phyloP scores from a whole-genome alignment of 1,284 basidiomycete species.

The Pisolithus thermaeus region DNA sequence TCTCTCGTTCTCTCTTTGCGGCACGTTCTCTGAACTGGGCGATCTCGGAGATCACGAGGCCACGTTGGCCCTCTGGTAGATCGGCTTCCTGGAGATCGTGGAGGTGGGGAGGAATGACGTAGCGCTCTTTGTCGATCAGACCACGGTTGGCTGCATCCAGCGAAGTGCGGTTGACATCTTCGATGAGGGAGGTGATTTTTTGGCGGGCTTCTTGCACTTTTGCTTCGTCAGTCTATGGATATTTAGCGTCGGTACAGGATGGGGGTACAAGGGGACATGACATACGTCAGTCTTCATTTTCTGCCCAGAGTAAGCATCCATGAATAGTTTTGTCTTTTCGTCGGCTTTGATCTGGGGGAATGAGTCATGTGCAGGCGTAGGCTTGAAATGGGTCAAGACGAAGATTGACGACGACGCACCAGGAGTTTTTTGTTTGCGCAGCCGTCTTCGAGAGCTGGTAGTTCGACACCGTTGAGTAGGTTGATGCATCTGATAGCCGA shows the following conservation, averaged over 20 bases:
- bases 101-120: constrained; percentile 83
- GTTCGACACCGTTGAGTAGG: constrained; percentile 80
- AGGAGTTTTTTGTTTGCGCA: constrained; percentile 82
- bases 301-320: constrained; percentile 79
- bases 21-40: constrained; percentile 88
- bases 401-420: constrained; percentile 45
- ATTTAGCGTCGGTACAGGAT: constrained; percentile 1
- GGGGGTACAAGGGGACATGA: background rate
- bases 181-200: constrained; percentile 51
- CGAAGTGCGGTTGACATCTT: constrained; percentile 17
- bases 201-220: constrained; percentile 47
- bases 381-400: constrained; percentile 26
- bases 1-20: constrained; percentile 81
- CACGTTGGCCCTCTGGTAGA: constrained; percentile 91
- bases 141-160: constrained; percentile 64
- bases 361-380: constrained; percentile 27
- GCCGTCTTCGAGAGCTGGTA: constrained; percentile 82
- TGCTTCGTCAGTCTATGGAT: constrained; percentile 54
- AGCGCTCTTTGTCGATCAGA: constrained; percentile 33
- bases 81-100: constrained; percentile 94
- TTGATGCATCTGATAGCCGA: constrained; percentile 77
- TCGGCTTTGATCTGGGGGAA: constrained; percentile 77
- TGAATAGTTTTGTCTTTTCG: constrained; percentile 83
- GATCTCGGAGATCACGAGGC: constrained; percentile 90
- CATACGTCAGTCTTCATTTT: constrained; percentile 74